Percentiles rank a stretch among this genome's conserved stretches.
These are phyloP conservation scores for Globisporangium nodosum DNA, from an alignment of 352 stramenopile species.

Conservation along the genomic window DNA sequence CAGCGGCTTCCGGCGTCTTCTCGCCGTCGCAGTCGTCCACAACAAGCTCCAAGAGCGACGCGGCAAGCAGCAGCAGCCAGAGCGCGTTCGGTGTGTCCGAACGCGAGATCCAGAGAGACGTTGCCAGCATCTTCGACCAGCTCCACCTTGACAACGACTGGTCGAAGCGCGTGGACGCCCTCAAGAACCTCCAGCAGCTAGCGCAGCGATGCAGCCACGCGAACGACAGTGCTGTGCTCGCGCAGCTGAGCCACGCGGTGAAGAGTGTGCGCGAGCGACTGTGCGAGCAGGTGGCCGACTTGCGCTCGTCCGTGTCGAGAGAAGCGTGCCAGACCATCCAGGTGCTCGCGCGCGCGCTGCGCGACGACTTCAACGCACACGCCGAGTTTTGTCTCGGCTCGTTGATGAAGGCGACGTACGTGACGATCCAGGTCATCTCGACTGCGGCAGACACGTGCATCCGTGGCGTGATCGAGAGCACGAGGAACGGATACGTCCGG, in stretches of 20 bases:
- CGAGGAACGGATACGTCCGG: slow-evolving; percentile 59
- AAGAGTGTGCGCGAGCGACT: slow-evolving; percentile 55
- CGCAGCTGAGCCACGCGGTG: slow-evolving; percentile 33
- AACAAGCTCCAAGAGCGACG: slow-evolving; percentile 23
- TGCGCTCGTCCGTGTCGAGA: slow-evolving; percentile 71
- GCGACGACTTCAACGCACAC: slow-evolving; percentile 71
- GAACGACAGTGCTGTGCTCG: slow-evolving; percentile 18
- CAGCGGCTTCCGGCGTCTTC: slow-evolving; percentile 11
- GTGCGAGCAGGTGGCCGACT: slow-evolving; percentile 65
- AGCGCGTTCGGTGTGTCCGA: slow-evolving; percentile 30
- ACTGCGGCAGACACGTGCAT: slow-evolving; percentile 69
- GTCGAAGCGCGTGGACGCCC: slow-evolving; percentile 65
- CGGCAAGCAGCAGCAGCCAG: slow-evolving; percentile 7
- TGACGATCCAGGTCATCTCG: slow-evolving; percentile 85
- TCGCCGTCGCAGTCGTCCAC: slow-evolving; percentile 45
- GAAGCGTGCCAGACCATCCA: slow-evolving; percentile 76
- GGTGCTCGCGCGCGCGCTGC: slow-evolving; percentile 44
- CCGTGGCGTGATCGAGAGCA: slow-evolving; percentile 71
- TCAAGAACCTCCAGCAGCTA: slow-evolving; percentile 62
- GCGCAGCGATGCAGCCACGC: slow-evolving; percentile 32
- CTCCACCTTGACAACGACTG: slow-evolving; percentile 67
- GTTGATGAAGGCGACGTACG: slow-evolving; percentile 80
- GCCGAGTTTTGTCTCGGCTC: slow-evolving; percentile 67
- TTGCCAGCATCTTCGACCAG: slow-evolving; percentile 47
- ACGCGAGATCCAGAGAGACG: slow-evolving; percentile 54